Base-by-base conservation (phyloP, 768 basidiomycete species). In the Termitomyces sp. region DNA sequence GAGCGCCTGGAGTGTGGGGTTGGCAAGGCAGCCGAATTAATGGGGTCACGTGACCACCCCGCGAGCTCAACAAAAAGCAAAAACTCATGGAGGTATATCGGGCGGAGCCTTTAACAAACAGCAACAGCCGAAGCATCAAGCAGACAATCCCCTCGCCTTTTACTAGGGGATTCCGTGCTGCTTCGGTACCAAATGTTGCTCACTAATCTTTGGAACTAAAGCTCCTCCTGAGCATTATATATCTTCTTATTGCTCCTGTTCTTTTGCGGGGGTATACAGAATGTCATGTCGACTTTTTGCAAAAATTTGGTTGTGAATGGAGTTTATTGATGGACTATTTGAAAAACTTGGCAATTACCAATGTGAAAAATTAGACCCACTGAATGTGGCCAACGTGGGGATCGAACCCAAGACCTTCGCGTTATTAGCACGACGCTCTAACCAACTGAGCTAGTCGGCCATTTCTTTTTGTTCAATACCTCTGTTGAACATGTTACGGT, bases 381-480 rank as follows among this genome's bases (percentile, higher is more conserved):
- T n/a, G n/a, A n/a, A n/a, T n/a, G n/a, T 84, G 82, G 83, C 83
- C 82, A 82, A 83, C 80, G 79, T 83, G 82, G 82, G 83, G 83
- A 77, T 84, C 82, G 83, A 84, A 85, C 83, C 83, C 83, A 85
- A 80, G 84, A 84, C 83, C 82, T 85, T 84, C 81, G 83, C 79
- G 81, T 84, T 82, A 85, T 86, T 88, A 88, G 86, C 83, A 86
- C 86, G 82, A 87, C 86, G 87, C 87, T 88, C 87, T 88, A 88
- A 89, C 87, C 88, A 88, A 76, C 88, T 90, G 87, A 90, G 88
- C 87, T 88, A 89, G 84, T 82, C 87, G 85, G 87, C 87, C 85
- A 9, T 28, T n/a, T n/a, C n/a, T n/a, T n/a, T n/a, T n/a, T n/a
- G n/a, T n/a, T n/a, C n/a, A n/a, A n/a, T n/a, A n/a, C n/a, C n/a